Conservation (phyloP, 2,329 filamentous ascomycete species). For the Fusarium abutilonis region DNA sequence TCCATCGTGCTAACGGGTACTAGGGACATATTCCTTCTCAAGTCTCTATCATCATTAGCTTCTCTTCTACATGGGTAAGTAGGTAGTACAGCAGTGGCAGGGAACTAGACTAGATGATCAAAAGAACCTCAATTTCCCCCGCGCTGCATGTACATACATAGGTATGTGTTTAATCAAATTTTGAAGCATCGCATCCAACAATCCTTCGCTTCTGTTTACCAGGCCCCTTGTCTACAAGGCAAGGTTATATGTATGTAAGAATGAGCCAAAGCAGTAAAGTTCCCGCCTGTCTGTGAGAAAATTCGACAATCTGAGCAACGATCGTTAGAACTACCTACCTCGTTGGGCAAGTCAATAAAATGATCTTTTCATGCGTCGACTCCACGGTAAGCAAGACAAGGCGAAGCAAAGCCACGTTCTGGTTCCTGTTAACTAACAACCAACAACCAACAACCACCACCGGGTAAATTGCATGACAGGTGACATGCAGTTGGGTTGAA, state of each 20-base stretch:
- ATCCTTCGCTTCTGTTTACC: constrained; percentile 5
- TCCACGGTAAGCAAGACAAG: not conserved
- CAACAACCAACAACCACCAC: not conserved
- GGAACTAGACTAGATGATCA: constrained; percentile 7
- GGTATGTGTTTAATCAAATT: not conserved
- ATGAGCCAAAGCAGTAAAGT: constrained; percentile 25
- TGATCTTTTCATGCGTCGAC: constrained; percentile 1
- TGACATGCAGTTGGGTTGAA: not conserved
- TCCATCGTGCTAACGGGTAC: not conserved
- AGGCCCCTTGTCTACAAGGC: constrained; percentile 26
- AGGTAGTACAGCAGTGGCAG: constrained; percentile 14
- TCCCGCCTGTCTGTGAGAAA: constrained; percentile 28
- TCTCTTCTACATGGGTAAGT: not conserved
- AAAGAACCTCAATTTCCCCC: constrained; percentile 19
- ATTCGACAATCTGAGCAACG: constrained; percentile 23
- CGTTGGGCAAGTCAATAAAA: constrained; percentile 29
- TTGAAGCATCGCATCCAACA: constrained; percentile 13
- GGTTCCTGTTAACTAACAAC: constrained; percentile 5
- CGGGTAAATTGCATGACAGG: constrained; percentile 23
- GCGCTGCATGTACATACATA: constrained; percentile 2
- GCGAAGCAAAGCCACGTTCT: not conserved
- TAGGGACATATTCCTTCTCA: constrained; percentile 15
- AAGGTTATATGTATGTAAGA: constrained; percentile 1
- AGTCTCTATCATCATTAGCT: constrained; percentile 11
- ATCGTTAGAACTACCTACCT: constrained; percentile 21